These are phyloP conservation scores for Podaxis rugospora DNA, from an alignment of 768 basidiomycete genomes.

Conservation along the genomic window DNA sequence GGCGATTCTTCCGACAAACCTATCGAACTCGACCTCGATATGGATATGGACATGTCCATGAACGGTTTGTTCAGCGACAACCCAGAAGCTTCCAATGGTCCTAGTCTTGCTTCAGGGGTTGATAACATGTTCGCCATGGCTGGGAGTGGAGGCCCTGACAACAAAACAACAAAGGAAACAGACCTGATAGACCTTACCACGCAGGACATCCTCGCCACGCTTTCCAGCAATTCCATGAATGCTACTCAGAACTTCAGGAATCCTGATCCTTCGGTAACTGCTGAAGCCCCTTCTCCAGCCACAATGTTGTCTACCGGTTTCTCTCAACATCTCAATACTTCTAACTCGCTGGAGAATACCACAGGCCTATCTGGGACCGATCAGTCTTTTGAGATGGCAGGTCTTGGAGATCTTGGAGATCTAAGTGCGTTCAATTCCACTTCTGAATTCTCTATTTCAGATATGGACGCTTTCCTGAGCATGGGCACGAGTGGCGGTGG, in stretches of 20 bases:
- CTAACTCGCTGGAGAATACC: neutral
- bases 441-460: slow-evolving; percentile 5
- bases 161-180: slow-evolving; percentile 3
- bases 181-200: slow-evolving; percentile 17
- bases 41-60: slow-evolving; percentile 61
- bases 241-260: neutral
- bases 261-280: neutral
- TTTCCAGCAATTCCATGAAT: slow-evolving; percentile 1
- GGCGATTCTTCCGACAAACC: slow-evolving; percentile 77
- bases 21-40: slow-evolving; percentile 76
- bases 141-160: neutral
- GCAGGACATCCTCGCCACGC: slow-evolving; percentile 9
- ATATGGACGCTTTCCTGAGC: slow-evolving; percentile 49
- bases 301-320: slow-evolving; percentile 2
- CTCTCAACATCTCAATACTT: slow-evolving; percentile 2
- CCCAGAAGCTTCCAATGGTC: slow-evolving; percentile 25
- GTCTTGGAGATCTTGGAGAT: slow-evolving; percentile 6
- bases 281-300: slow-evolving; percentile 5
- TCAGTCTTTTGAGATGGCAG: slow-evolving; percentile 8
- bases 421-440: neutral
- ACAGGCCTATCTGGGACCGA: neutral
- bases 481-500: slow-evolving; percentile 28
- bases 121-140: slow-evolving; percentile 22
- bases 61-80: slow-evolving; percentile 53
- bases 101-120: slow-evolving; percentile 10